Evolutionary conservation across 495 filamentous ascomycete species (phyloP), one percentile per base, ranked within the genome.

Genomic region (Sporormia fimetaria): DNA sequence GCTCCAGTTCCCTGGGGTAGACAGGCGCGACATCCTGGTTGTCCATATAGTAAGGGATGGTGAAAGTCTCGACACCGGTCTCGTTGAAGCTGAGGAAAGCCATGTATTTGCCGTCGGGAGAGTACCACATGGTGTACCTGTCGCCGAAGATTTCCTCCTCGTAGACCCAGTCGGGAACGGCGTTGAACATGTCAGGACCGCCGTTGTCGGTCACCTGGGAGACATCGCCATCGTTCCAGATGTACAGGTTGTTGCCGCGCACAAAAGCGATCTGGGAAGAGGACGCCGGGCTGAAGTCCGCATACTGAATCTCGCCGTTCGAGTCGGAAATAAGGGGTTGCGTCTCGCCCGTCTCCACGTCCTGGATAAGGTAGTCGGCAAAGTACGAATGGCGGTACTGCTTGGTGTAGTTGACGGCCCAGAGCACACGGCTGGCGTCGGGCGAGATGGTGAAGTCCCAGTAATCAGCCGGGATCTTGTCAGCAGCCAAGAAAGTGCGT

Each of bases 101-200:
- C 23, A 76, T 61, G 24, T 68, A 65, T 44, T 71, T 51, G 14
- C 67, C 71, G 38, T 77, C 73, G 9, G 71, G 71, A 1, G 70
- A 73, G 42, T 67, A 76, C 73, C 73, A 76, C 3, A 74, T 58
- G 1, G 66, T 59, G 14, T 60, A 62, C n/a, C 60, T 59, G 42
- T 57, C 58, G 18, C 65, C 60, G 31, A 73, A 67, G 24, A 77
- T 70, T 51, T 76, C 73, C 44, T 77, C 73, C 40, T 76, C 73
- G 47, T 77, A 76, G 4, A 77, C 73, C 73, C 73, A 77, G 38
- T 76, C 73, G 0, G 73, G 73, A 3, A 77, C 64, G 8, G 64
- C 73, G 29, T 77, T 72, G 51, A 77, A 75, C 27, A 67, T 41
- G 51, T 74, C 67, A 1, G 65, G 64, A 0, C 67, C 64, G 17